Evolutionary conservation across 2,329 filamentous ascomycete species (phyloP), one percentile per base, ranked within the genome.

Genomic region (Sporothrix pseudoabietina): DNA sequence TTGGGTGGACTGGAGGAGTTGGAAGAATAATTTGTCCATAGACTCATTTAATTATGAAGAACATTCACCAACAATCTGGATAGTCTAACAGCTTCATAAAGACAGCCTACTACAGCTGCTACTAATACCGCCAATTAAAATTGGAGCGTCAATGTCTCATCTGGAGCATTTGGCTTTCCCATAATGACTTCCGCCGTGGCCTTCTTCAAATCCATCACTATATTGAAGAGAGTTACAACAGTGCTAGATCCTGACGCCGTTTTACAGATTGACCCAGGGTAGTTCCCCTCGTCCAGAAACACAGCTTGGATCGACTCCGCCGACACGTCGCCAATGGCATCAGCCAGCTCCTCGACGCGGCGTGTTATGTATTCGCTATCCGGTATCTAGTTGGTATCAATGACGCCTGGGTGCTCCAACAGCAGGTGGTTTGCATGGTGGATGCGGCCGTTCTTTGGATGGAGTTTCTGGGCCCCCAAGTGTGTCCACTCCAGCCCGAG

Each of bases 371-470:
- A 12, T 2, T 35, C 14, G 8, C 59, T 68, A 49, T 71, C 69
- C 4, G 72, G 72, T 39, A 73, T 8, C 59, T 47, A 73, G 14
- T 16, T 44, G n/a, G 68, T 47, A 41, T 73, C 72, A 4, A 59
- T 19, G 10, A 71, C n/a, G 4, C 69, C 68, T 0, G 59, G 32
- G 12, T 73, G 68, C 16, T 68, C 61, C 22, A 61, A 6, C 26
- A 73, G 52, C 22, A 66, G n/a, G 44, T 73, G 72, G 30, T 73
- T 73, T 3, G 72, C 30, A 41, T 73, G 72, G 30, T 68, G 54
- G 10, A 73, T 44, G 47, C 72, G 66, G n/a, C 16, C n/a, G 19
- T 22, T 4, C 4, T 52, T 22, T 10, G 19, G 22, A 3, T n/a
- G n/a, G 6, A 72, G 7, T 7, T 1, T 32, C 3, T 26, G 35